Percentiles rank a stretch among this genome's conserved stretches.
Conservation (phyloP, 148 eudicot species). For the Nyssa sinensis region DNA sequence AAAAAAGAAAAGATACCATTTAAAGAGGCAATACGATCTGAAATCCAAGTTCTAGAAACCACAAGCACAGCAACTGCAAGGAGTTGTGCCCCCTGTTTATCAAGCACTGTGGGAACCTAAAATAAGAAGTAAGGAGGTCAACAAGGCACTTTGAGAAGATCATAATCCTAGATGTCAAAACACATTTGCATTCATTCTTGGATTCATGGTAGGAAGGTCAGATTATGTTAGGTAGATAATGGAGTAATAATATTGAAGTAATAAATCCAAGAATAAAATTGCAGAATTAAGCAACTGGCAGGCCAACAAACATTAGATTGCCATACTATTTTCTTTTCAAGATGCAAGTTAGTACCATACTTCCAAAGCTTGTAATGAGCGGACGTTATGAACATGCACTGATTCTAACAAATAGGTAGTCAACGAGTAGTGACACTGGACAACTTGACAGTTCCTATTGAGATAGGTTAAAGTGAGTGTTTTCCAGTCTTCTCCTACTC, state of each 20-base stretch:
- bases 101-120: conserved; percentile 90
- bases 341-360: too few relatives aligned
- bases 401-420: neutral
- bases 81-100: conserved; percentile 93
- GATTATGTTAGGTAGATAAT: neutral
- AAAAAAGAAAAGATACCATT: conserved; percentile 55
- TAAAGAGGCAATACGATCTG: conserved; percentile 95
- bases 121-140: conserved; percentile 13
- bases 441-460: neutral
- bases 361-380: too few relatives aligned
- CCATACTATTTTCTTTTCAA: neutral
- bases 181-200: neutral
- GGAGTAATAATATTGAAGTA: neutral
- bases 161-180: neutral
- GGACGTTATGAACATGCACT: too few relatives aligned
- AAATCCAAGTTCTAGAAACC: conserved; percentile 86
- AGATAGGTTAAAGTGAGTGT: neutral
- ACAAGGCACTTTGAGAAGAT: neutral
- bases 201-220: neutral
- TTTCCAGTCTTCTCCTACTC: neutral
- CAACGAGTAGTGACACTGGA: neutral
- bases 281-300: neutral
- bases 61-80: conserved; percentile 93
- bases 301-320: neutral
- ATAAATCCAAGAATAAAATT: neutral